phyloP scores from a whole-genome alignment of 305 asterid species.

The Fraxinus greggii region DNA sequence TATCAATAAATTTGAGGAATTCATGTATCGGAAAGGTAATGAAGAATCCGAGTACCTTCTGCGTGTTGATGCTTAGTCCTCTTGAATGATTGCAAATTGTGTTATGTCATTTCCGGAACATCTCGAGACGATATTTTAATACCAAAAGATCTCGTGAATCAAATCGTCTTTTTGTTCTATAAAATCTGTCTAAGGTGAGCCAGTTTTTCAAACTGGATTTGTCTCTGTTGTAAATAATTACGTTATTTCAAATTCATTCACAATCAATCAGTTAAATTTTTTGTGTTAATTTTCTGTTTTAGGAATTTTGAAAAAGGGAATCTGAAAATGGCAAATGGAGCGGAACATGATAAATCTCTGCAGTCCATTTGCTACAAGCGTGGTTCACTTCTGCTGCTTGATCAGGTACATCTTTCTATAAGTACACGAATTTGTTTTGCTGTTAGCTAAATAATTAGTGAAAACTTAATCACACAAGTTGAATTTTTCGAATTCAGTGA shows the following conservation, averaged over 20 bases:
- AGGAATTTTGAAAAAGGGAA: background rate
- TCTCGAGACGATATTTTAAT: background rate
- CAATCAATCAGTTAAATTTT: background rate
- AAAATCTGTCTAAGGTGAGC: background rate
- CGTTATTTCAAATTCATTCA: background rate
- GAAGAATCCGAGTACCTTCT: no score
- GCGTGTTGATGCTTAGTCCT: no score
- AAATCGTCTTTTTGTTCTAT: background rate
- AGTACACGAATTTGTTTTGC: background rate
- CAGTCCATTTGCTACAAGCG: constrained; percentile 65
- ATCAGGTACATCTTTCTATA: constrained; percentile 50
- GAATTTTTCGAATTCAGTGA: background rate
- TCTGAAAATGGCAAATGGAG: constrained; percentile 43
- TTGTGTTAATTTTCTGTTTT: background rate
- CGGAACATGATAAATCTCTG: constrained; percentile 36
- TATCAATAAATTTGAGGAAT: no score
- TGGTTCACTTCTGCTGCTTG: constrained; percentile 79
- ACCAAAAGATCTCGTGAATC: background rate
- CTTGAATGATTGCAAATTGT: no score
- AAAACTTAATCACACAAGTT: background rate
- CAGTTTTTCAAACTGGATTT: background rate
- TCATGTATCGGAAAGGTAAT: no score
- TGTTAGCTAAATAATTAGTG: background rate
- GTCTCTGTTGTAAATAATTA: background rate
- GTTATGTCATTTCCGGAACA: no score